Conservation (phyloP, 768 basidiomycete species). For the Leucocoprinus leucothites region DNA sequence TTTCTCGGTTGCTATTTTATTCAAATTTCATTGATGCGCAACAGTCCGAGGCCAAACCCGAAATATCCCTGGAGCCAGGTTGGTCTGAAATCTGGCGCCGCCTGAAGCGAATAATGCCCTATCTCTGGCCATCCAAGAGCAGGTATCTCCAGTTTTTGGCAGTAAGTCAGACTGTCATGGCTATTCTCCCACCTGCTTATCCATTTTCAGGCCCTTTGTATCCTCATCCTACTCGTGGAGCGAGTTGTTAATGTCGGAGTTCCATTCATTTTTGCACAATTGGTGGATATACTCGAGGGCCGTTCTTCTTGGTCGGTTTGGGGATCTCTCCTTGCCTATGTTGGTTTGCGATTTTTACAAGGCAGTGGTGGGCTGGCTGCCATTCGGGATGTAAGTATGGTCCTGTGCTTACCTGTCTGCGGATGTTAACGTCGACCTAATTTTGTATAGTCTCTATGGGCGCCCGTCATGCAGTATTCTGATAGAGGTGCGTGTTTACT, state of each 20-base stretch:
- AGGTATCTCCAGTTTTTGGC: constrained; percentile 67
- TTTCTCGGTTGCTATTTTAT: background rate
- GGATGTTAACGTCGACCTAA: background rate
- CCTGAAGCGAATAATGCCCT: constrained; percentile 65
- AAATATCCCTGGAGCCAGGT: constrained; percentile 59
- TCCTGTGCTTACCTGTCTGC: background rate
- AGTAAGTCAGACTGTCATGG: constrained; percentile 31
- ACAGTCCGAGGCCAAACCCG: constrained; percentile 42
- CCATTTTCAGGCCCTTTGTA: constrained; percentile 52
- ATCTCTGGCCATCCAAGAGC: constrained; percentile 80
- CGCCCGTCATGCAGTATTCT: constrained; percentile 87
- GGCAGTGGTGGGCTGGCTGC: constrained; percentile 74
- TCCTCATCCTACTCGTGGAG: constrained; percentile 66
- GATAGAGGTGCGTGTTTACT: constrained; percentile 50
- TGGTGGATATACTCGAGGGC: constrained; percentile 58
- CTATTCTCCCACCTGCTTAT: constrained; percentile 1
- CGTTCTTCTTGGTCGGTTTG: constrained; percentile 51
- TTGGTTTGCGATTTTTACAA: constrained; percentile 68
- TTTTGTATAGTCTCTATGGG: constrained; percentile 60
- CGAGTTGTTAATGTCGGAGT: constrained; percentile 74
- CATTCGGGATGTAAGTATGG: constrained; percentile 48
- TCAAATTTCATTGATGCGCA: constrained; percentile 11
- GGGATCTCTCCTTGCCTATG: constrained; percentile 67
- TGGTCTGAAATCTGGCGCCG: constrained; percentile 70
- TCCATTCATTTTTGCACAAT: constrained; percentile 65